These are phyloP conservation scores for Cyberlindnera saturnus DNA, from an alignment of 805 yeast genomes.

Conservation along the genomic window DNA sequence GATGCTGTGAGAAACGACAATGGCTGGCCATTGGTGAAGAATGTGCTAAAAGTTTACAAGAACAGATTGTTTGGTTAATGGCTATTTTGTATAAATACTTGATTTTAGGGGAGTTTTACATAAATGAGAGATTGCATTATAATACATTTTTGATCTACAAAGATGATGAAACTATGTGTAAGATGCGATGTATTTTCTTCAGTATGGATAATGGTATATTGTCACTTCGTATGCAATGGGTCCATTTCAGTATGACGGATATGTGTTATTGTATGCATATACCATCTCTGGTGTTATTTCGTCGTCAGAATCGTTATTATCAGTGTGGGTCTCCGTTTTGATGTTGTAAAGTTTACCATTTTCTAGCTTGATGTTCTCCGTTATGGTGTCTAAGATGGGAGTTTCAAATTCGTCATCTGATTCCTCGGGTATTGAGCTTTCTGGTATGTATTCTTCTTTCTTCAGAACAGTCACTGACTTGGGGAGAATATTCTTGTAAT, in stretches of 20 bases:
- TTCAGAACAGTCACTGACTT: too few species aligned
- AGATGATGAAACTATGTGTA: neutral
- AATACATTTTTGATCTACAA: neutral
- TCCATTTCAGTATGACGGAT: neutral
- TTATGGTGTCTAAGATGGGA: too few species aligned
- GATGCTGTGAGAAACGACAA: slow-evolving; percentile 85
- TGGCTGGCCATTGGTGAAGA: slow-evolving; percentile 67
- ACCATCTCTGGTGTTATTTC: slow-evolving; percentile 12
- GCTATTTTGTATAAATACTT: neutral
- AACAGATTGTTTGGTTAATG: slow-evolving; percentile 22
- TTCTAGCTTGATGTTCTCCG: too few species aligned
- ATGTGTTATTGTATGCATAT: slow-evolving; percentile 3
- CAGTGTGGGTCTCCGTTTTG: too few species aligned
- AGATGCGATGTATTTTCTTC: neutral
- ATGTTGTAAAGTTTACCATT: too few species aligned
- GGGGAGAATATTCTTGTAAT: too few species aligned
- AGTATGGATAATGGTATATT: neutral
- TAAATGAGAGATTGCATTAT: neutral
- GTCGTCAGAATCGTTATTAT: neutral
- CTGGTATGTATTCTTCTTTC: too few species aligned
- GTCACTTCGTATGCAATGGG: too few species aligned
- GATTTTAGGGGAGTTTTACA: neutral
- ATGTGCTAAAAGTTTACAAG: slow-evolving; percentile 35
- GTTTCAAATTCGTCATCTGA: too few species aligned
- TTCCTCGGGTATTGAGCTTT: too few species aligned